A percentile compares a stretch with the other conserved stretches of the same genome.
These are phyloP conservation scores for Saccharomycopsis oosterbeekiorum DNA, from an alignment of 805 yeast genomes.

Conservation along the genomic window DNA sequence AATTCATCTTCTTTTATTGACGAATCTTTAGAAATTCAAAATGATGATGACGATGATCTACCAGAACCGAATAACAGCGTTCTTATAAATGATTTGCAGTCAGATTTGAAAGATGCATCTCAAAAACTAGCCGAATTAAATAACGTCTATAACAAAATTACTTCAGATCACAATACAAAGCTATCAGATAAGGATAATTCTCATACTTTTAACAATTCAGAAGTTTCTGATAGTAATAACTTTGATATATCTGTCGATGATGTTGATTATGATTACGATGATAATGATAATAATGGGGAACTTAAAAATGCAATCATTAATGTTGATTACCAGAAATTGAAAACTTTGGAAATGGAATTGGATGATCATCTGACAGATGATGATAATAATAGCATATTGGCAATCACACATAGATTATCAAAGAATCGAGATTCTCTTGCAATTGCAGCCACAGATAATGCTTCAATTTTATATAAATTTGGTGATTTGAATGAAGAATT, in stretches of 20 bases:
- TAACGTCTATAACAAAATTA: slow-evolving; percentile 1
- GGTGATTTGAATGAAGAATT: slow-evolving; percentile 6
- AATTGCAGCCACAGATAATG: neutral
- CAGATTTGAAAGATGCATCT: slow-evolving; percentile 8
- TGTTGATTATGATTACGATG: neutral
- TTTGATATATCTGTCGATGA: neutral
- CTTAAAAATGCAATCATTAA: neutral
- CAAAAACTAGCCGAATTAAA: slow-evolving; percentile 5
- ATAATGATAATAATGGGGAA: neutral
- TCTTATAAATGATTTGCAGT: slow-evolving; percentile 2
- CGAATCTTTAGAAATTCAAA: slow-evolving; percentile 1
- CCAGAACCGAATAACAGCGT: neutral
- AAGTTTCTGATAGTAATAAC: neutral
- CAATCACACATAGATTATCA: slow-evolving; percentile 5
- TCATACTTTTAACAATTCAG: neutral
- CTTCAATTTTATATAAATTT: slow-evolving; percentile 2
- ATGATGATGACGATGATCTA: neutral
- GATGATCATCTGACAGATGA: neutral
- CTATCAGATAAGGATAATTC: neutral
- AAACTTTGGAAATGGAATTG: slow-evolving; percentile 7
- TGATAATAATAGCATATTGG: neutral
- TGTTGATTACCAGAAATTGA: neutral
- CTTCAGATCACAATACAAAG: neutral
- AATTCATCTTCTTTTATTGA: neutral
- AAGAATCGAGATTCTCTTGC: slow-evolving; percentile 1